Evolutionary conservation across 768 basidiomycete genomes (phyloP), one percentile per base, ranked within the genome.

Genomic region (Kwoniella botswanensis): DNA sequence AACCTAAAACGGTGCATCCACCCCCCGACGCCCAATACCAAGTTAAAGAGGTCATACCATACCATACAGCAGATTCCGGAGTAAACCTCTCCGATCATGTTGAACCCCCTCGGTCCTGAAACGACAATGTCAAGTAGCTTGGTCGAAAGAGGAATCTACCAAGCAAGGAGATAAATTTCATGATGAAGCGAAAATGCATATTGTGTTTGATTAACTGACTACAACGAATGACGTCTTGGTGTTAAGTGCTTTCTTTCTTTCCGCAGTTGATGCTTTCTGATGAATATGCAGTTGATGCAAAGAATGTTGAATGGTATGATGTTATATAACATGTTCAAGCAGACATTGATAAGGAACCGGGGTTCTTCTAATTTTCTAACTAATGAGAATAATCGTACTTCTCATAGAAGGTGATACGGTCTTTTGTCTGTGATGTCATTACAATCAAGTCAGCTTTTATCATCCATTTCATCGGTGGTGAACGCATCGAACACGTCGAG

Each of bases 361-460:
- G 35, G 42, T 35, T 15, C 24, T 58, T 29, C 24, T n/a, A 64
- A 54, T 55, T 17, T 15, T 26, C 17, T 12, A 57, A 44, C 35
- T 65, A 67, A 24, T 71, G 71, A 61, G 71, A 62, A 63, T 83
- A 83, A 55, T 83, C 82, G 70, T 81, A 84, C 71, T 83, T 82
- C 63, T 84, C 81, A 64, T 78, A 84, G 72, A 84, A 84, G 3
- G 82, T 83, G 69, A 78, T 76, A n/a, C 81, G 79, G 68, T 82
- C 79, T 55, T 65, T 70, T 3, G 82, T 83, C 82, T 84, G 57
- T 56, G 65, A 26, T 22, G 60, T 61, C 59, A 61, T 44, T 4
- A 46, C 4, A 61, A 22, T 29, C 29, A 35, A 59, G 29, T 66
- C 70, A 68, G 72, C 43, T 56, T 18, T 43, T 59, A 6, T 35